phyloP scores from a whole-genome alignment of 352 stramenopile species.

The Globisporangium paddicum region DNA sequence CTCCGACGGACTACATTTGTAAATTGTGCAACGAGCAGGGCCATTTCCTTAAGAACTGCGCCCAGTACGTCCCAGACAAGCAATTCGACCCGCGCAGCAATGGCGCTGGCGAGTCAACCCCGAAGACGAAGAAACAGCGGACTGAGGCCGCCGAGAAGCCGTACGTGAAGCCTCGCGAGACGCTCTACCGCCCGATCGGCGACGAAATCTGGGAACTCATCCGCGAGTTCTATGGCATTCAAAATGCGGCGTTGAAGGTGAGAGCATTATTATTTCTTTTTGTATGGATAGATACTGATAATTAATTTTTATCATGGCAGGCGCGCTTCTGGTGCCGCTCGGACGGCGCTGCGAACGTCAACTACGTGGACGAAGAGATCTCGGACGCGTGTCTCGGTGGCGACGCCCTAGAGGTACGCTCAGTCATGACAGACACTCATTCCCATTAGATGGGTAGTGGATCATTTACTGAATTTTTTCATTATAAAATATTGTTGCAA shows the following conservation, averaged over 20 bases:
- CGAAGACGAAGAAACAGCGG: conserved; percentile 50
- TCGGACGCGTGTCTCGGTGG: conserved; percentile 53
- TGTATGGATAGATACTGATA: not conserved
- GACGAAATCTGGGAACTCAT: conserved; percentile 61
- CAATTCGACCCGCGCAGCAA: conserved; percentile 20
- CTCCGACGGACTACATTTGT: conserved; percentile 65
- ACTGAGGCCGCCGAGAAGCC: conserved; percentile 19
- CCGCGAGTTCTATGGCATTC: conserved; percentile 60
- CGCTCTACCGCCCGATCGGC: conserved; percentile 57
- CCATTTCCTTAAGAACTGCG: conserved; percentile 76
- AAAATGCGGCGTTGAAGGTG: conserved; percentile 46
- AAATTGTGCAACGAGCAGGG: conserved; percentile 62
- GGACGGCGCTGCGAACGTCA: conserved; percentile 66
- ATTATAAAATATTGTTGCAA: not conserved
- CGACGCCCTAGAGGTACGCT: conserved; percentile 62
- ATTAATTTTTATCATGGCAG: conserved; percentile 6
- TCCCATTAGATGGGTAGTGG: not conserved
- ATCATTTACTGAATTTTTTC: not conserved
- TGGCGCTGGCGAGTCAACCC: conserved; percentile 15
- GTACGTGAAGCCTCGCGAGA: conserved; percentile 51
- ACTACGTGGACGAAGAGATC: conserved; percentile 77
- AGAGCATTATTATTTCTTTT: not conserved
- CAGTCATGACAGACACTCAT: not conserved
- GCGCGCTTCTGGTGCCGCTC: conserved; percentile 71
- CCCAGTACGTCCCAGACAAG: conserved; percentile 45